Base-by-base conservation (phyloP, 1,284 basidiomycete genomes). In the Singerocomus inundabilis region DNA sequence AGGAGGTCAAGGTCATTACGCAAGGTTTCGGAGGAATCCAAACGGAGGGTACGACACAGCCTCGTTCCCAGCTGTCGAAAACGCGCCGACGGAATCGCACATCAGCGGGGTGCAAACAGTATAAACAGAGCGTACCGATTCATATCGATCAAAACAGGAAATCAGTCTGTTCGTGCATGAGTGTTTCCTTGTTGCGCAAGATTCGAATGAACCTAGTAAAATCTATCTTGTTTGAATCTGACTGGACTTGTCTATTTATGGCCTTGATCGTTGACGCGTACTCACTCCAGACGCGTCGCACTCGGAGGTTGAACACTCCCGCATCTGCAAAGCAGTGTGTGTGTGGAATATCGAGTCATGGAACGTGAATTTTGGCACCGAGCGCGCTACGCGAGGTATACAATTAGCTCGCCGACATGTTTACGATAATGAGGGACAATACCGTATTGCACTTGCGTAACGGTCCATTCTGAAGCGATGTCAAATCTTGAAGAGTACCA, bases 71-170 rank as follows among this genome's bases (percentile, higher is more conserved):
- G 6, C 30, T 26, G 35, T 39, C 35, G 43, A 42, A 15, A 25
- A 25, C 18, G 7, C 6, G 6, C 53, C 25, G 53, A 57, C 25
- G 16, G n/a, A 15, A n/a, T 44, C 55, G 44, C 51, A 41, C 15
- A 35, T 40, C 51, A 33, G 21, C 21, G 21, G 16, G 24, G 29
- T 34, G 21, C 38, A 16, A 25, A 39, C 25, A 32, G 9, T 24
- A 32, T 24, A 10, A 34, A 29, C 16, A 8, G 34, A 36, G 35
- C 12, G 16, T 1, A 13, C 9, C 26, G 15, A 28, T 46, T 38
- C 13, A n/a, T 38, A 48, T n/a, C 13, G 6, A 18, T 16, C 4
- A 29, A 37, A 38, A 32, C 15, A 24, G 40, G 46, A 16, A 28
- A 31, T 24, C 18, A 6, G 3, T 12, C 13, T 43, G 16, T 9